Base-by-base conservation (phyloP, 75 land plant species). In the Sequoiadendron giganteum region DNA sequence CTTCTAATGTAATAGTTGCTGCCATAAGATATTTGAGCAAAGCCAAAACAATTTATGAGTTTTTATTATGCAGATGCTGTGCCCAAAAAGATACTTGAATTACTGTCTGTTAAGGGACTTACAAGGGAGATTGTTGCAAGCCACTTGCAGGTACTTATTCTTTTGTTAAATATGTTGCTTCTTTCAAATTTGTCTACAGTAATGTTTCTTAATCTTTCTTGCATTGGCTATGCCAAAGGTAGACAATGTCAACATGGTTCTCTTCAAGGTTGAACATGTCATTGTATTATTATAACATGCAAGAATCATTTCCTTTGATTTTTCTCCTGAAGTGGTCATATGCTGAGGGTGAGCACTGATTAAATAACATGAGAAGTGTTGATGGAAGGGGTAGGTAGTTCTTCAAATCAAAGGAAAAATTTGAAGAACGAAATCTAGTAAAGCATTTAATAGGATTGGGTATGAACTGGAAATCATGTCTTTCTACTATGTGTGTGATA, bases 61-160 rank as follows among this genome's bases (percentile, higher is more conserved):
- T 40, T n/a, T 19, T 82, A 28, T 1, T 34, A 83, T 90, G 86
- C 90, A 95, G 95, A 92, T 36, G 93, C 92, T 88, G 92, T 92
- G 13, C 93, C 93, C 13, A 92, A 90, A 54, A 92, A 89, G 75
- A 92, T 92, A 43, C 88, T 92, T 85, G 92, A 92, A 47, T 56
- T 92, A 28, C 86, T 92, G 90, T 84, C 86, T 80, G 92, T 90
- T 21, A 90, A 92, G 73, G 93, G 93, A 39, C 87, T 92, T 18
- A 90, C 92, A 36, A 79, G 93, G 85, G 93, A 92, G 75, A 90
- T 90, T 72, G 93, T 92, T 84, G 93, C 93, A 52, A 92, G 93
- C 83, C 93, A 92, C 87, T 86, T 92, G 55, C 93, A 92, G 90
- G 93, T 92, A 52, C 36, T 10, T 34, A 73, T 73, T 73, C 77